Evolutionary conservation across 2,329 filamentous ascomycete species (phyloP).

Genomic region (Sclerotinia subarctica): DNA sequence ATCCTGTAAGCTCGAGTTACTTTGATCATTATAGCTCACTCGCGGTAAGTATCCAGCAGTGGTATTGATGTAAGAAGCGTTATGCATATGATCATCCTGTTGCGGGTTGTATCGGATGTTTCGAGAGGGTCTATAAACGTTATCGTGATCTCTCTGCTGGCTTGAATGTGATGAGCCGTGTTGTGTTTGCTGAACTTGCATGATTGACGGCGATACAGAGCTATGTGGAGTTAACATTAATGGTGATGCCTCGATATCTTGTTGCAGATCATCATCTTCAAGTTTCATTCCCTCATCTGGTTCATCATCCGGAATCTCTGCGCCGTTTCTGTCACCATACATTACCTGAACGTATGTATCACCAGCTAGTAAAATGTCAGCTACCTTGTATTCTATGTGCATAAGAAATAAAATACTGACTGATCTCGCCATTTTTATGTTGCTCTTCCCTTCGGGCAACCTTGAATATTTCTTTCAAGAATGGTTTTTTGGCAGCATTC

Average conservation of each 20-base stretch:
- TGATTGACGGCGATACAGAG: conserved; percentile 1
- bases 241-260: conserved; percentile 30
- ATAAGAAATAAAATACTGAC: conserved; percentile 41
- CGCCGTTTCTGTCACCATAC: conserved; percentile 26
- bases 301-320: conserved; percentile 29
- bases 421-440: conserved; percentile 55
- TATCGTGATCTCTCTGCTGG: conserved; percentile 24
- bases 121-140: conserved; percentile 16
- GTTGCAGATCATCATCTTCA: conserved; percentile 31
- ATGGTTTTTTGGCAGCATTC: conserved; percentile 54
- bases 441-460: conserved; percentile 56
- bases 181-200: conserved; percentile 20
- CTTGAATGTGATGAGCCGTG: not conserved
- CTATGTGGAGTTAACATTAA: conserved; percentile 20
- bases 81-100: conserved; percentile 6
- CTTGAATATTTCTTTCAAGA: conserved; percentile 59
- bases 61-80: conserved; percentile 11
- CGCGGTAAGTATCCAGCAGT: not conserved
- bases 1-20: conserved; percentile 27
- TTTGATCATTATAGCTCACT: conserved; percentile 24
- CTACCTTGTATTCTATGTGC: not conserved
- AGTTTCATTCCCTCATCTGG: conserved; percentile 25
- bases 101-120: conserved; percentile 13
- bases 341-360: conserved; percentile 27
- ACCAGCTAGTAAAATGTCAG: conserved; percentile 22